Evolutionary conservation across 345 rosid genomes (phyloP).

Genomic region (Passiflora organensis): DNA sequence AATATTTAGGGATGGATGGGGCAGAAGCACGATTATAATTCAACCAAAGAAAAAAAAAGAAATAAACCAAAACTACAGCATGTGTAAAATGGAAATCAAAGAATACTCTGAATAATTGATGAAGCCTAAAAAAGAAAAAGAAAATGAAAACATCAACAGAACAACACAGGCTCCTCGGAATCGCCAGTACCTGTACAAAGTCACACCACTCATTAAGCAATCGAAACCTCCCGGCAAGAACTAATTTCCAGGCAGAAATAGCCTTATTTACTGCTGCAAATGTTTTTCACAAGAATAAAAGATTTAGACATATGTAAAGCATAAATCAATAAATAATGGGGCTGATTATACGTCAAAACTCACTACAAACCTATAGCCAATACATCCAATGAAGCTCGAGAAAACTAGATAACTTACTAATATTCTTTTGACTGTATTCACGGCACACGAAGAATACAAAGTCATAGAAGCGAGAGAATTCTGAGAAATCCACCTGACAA

Average conservation of each 20-base stretch:
- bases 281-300: conserved; percentile 11
- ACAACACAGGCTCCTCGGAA: not conserved
- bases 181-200: conserved; percentile 62
- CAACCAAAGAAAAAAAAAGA: not conserved
- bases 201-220: conserved; percentile 91
- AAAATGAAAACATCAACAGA: not conserved
- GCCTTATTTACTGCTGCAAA: conserved; percentile 82
- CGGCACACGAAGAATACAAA: conserved; percentile 95
- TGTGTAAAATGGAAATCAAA: no score
- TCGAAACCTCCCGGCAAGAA: conserved; percentile 86
- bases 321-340: not conserved
- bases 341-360: conserved; percentile 3
- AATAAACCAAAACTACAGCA: no score
- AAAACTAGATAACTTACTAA: conserved; percentile 51
- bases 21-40: no score
- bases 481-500: conserved; percentile 63
- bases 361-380: no score
- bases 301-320: not conserved
- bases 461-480: conserved; percentile 77
- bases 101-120: not conserved
- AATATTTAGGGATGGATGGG: no score
- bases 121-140: no score
- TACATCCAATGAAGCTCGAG: not conserved
- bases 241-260: conserved; percentile 74
- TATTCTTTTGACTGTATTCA: conserved; percentile 87